Percentiles rank a stretch among this genome's conserved stretches.
Evolutionary conservation across 169 alveolate species (phyloP).

Genomic region (Theileria parva): DNA sequence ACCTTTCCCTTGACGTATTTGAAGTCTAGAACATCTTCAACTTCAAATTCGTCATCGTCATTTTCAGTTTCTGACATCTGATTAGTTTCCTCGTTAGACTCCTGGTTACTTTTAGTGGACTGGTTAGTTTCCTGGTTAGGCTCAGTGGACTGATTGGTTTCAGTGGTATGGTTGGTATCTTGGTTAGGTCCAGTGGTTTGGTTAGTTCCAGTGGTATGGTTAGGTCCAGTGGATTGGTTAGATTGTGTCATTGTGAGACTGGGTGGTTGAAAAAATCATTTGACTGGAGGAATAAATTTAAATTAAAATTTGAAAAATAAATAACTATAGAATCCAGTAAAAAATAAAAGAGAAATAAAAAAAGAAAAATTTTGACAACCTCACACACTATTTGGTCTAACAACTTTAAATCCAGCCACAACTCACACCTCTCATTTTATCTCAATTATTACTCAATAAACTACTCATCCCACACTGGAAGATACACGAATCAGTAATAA

Average conservation of each 20-base stretch:
- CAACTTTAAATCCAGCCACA: not conserved
- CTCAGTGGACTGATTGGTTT: too few species aligned
- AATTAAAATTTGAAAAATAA: not conserved
- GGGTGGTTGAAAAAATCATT: not conserved
- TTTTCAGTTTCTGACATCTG: slow-evolving; percentile 26
- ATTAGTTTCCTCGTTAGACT: not conserved
- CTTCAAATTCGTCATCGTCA: slow-evolving; percentile 66
- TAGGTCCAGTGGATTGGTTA: not conserved
- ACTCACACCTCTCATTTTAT: not conserved
- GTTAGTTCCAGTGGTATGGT: too few species aligned
- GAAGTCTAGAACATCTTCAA: slow-evolving; percentile 59
- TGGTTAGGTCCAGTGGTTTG: too few species aligned
- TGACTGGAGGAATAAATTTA: not conserved
- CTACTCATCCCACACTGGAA: not conserved
- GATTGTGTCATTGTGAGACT: not conserved
- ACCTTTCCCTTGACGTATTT: slow-evolving; percentile 26
- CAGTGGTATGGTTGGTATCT: too few species aligned
- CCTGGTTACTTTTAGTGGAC: not conserved
- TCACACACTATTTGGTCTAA: slow-evolving; percentile 14
- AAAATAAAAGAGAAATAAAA: not conserved
- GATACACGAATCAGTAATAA: too few species aligned
- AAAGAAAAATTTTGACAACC: not conserved
- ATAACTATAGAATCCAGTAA: not conserved
- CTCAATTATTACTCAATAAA: not conserved
- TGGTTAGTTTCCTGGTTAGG: not conserved